A percentile compares a stretch with the other conserved stretches of the same genome.
Evolutionary conservation across 2,329 filamentous ascomycete species (phyloP).

Genomic region (Epichloe gansuensis): DNA sequence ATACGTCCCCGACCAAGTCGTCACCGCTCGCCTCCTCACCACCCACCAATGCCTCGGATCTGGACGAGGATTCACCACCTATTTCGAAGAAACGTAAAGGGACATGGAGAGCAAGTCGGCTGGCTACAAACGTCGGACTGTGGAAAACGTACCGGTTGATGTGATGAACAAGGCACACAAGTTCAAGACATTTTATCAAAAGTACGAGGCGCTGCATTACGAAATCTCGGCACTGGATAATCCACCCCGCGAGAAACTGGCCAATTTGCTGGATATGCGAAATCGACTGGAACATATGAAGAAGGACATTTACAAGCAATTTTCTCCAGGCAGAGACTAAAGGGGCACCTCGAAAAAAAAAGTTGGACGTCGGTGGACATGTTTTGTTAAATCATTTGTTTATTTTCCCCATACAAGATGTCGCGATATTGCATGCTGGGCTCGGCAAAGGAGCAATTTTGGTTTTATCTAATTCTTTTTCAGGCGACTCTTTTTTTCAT

Average conservation of each 20-base stretch:
- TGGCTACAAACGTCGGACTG: conserved; percentile 19
- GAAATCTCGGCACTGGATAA: conserved; percentile 39
- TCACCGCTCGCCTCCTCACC: conserved; percentile 54
- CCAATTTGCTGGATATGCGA: conserved; percentile 41
- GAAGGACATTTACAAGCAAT: conserved; percentile 41
- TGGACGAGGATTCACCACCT: conserved; percentile 32
- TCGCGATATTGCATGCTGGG: conserved; percentile 5
- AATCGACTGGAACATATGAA: conserved; percentile 44
- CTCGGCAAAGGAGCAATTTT: conserved; percentile 2
- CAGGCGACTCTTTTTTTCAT: neutral
- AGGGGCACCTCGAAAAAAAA: neutral
- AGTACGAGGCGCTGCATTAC: conserved; percentile 44
- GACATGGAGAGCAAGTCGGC: conserved; percentile 14
- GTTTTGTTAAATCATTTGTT: neutral
- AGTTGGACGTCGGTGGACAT: neutral
- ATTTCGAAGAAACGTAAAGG: conserved; percentile 33
- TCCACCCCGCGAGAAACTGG: conserved; percentile 39
- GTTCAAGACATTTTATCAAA: conserved; percentile 45
- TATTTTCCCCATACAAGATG: neutral
- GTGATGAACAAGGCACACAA: conserved; percentile 39
- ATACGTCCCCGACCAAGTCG: conserved; percentile 49
- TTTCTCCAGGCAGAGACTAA: conserved; percentile 19
- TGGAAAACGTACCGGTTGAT: conserved; percentile 23
- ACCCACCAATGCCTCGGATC: conserved; percentile 52
- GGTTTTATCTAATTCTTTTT: neutral